These are phyloP conservation scores for Salicornia ramosissima DNA, from an alignment of 148 eudicot species.

Conservation along the genomic window DNA sequence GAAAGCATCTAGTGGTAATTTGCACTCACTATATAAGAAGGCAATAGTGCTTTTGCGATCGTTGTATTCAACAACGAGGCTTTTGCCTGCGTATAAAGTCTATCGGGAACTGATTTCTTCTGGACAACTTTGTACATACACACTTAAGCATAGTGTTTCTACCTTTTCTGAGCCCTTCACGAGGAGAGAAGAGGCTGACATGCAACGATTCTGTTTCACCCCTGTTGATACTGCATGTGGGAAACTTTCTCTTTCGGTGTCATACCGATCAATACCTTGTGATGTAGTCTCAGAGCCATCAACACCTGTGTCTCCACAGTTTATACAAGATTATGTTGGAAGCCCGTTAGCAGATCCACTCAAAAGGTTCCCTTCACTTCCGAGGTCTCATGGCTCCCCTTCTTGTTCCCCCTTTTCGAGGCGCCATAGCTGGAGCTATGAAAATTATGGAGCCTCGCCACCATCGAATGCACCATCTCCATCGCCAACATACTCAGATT, in stretches of 20 bases:
- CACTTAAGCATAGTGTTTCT: conserved; percentile 58
- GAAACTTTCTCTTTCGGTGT: conserved; percentile 69
- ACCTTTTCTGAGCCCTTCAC: conserved; percentile 81
- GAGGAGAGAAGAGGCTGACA: conserved; percentile 69
- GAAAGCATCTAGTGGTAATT: conserved; percentile 52
- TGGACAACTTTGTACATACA: conserved; percentile 52
- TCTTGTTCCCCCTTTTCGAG: conserved; percentile 58
- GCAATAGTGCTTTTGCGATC: conserved; percentile 70
- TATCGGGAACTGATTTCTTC: conserved; percentile 73
- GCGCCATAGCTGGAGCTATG: conserved; percentile 90
- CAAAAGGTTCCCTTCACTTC: conserved; percentile 61
- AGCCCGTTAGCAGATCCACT: conserved; percentile 80
- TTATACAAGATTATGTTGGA: conserved; percentile 87
- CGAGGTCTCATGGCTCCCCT: conserved; percentile 45
- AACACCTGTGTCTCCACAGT: conserved; percentile 66
- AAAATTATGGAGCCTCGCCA: conserved; percentile 45
- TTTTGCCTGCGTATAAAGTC: conserved; percentile 81
- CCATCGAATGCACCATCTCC: conserved; percentile 61
- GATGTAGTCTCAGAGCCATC: conserved; percentile 64
- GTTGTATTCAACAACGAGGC: conserved; percentile 64
- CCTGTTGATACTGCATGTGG: conserved; percentile 87
- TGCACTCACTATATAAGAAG: conserved; percentile 64
- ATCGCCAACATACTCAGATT: conserved; percentile 71
- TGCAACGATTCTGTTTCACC: conserved; percentile 59
- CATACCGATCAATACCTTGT: conserved; percentile 41